Percentiles rank a stretch among this genome's conserved stretches.
These are phyloP conservation scores for Karstenula rhodostoma DNA, from an alignment of 2,329 filamentous ascomycete species.

Conservation along the genomic window DNA sequence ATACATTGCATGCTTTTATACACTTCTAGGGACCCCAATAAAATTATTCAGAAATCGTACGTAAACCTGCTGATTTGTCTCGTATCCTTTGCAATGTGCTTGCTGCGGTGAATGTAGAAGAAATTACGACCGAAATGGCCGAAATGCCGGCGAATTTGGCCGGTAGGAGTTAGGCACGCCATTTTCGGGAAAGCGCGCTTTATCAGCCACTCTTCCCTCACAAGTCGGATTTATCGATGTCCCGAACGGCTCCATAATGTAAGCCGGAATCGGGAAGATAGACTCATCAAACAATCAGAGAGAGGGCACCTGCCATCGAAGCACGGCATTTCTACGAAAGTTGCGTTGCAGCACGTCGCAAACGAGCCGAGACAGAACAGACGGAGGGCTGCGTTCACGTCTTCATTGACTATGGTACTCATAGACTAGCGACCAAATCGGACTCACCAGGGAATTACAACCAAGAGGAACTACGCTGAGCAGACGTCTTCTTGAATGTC, in stretches of 20 bases:
- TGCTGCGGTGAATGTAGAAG: not conserved
- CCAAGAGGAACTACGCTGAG: too few relatives aligned
- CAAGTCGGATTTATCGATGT: not conserved
- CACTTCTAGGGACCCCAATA: not conserved
- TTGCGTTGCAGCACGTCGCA: too few relatives aligned
- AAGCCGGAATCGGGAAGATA: not conserved
- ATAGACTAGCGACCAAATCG: not conserved
- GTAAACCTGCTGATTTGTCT: not conserved
- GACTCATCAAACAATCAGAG: not conserved
- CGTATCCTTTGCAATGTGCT: not conserved
- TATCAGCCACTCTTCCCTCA: constrained; percentile 2
- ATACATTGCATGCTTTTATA: not conserved
- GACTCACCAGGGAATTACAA: not conserved
- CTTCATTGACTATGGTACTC: not conserved
- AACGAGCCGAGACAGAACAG: too few relatives aligned
- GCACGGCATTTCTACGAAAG: too few relatives aligned
- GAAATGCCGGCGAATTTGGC: constrained; percentile 4
- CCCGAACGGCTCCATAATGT: not conserved
- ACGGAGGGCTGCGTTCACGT: not conserved
- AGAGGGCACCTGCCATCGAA: not conserved
- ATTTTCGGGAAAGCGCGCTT: not conserved
- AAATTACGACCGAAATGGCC: not conserved
- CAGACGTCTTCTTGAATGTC: not conserved
- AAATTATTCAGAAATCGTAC: not conserved
- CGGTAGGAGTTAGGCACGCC: constrained; percentile 1